phyloP scores from a whole-genome alignment of 495 filamentous ascomycete species.

The Aspergillus taichungensis region DNA sequence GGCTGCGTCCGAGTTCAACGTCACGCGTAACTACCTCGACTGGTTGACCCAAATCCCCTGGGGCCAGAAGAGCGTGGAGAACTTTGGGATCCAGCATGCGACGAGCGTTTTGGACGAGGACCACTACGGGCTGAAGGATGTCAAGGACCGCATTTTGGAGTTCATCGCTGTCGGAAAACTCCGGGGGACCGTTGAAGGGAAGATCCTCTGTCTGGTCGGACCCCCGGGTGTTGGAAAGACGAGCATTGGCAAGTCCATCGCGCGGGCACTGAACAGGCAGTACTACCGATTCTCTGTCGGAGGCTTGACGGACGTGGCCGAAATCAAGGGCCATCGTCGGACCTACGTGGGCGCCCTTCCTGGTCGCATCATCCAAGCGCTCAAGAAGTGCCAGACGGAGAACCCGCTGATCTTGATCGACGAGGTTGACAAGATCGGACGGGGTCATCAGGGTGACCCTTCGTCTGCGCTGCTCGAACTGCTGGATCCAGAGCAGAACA shows the following conservation, averaged over 20 bases:
- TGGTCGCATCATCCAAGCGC: slow-evolving; percentile 91
- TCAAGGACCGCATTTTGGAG: slow-evolving; percentile 97
- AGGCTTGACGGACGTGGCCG: slow-evolving; percentile 94
- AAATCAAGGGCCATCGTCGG: slow-evolving; percentile 95
- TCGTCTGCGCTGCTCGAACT: slow-evolving; percentile 91
- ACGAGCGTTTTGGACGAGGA: slow-evolving; percentile 91
- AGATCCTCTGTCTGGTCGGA: slow-evolving; percentile 96
- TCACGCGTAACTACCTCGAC: slow-evolving; percentile 98
- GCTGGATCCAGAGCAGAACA: slow-evolving; percentile 96
- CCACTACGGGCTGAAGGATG: slow-evolving; percentile 94
- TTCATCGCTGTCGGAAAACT: slow-evolving; percentile 99
- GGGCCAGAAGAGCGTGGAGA: slow-evolving; percentile 93
- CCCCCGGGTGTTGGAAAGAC: slow-evolving; percentile 97
- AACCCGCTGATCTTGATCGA: slow-evolving; percentile 96
- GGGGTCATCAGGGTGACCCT: slow-evolving; percentile 92
- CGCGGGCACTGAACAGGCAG: slow-evolving; percentile 83
- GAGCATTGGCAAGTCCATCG: slow-evolving; percentile 96
- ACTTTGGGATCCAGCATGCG: slow-evolving; percentile 88
- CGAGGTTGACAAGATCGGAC: slow-evolving; percentile 95
- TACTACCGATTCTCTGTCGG: slow-evolving; percentile 99
- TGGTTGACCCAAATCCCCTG: slow-evolving; percentile 98
- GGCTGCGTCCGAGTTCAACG: slow-evolving; percentile 95
- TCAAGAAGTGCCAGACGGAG: slow-evolving; percentile 99
- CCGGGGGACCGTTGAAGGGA: slow-evolving; percentile 94
- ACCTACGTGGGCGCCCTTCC: slow-evolving; percentile 97